Base-by-base conservation (phyloP, 129 eudicot genomes). In the Flaveria trinervia region DNA sequence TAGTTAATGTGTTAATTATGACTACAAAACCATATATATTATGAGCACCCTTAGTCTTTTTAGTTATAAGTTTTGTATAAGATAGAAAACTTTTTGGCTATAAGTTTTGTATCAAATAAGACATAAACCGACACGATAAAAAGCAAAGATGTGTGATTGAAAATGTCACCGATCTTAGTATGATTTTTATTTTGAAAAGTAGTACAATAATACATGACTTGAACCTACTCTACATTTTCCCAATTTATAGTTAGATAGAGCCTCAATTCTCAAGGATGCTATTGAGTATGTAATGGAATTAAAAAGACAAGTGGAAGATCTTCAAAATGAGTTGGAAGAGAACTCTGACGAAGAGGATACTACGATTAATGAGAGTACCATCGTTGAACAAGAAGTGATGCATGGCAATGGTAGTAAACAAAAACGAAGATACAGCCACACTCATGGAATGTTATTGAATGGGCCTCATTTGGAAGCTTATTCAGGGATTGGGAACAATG, bases 241-340 rank as follows among this genome's bases (percentile, higher is more conserved):
- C 3, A 30, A 73, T 5, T 65, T 67, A 51, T 64, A 93, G 98
- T 73, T 94, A 84, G 97, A 94, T 56, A 87, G 93, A 75, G 97
- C 97, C 23, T 84, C 98, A 10, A 93, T 93, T 12, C 91, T 93
- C 2, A 91, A 91, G 72, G 98, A 93, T 82, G 98, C 98, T 2
- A 93, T 93, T 23, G 89, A 90, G 51, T 93, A 85, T 68, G 96
- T 94, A 80, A 86, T 84, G 88, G 98, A 91, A 80, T 72, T 94
- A 86, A 85, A 87, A 68, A 75, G 87, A 43, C 90, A 94, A 81
- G 93, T 69, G 20, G 76, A 79, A 76, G 97, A 89, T 48, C 97
- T 94, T 23, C 91, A 94, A 71, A 80, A 84, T 13, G 96, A 91
- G 86, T 89, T 94, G 10, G 97, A 90, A 78, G 86, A 88, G 73